Conservation (phyloP, 805 yeast species). For the Lipomyces anomalus region DNA sequence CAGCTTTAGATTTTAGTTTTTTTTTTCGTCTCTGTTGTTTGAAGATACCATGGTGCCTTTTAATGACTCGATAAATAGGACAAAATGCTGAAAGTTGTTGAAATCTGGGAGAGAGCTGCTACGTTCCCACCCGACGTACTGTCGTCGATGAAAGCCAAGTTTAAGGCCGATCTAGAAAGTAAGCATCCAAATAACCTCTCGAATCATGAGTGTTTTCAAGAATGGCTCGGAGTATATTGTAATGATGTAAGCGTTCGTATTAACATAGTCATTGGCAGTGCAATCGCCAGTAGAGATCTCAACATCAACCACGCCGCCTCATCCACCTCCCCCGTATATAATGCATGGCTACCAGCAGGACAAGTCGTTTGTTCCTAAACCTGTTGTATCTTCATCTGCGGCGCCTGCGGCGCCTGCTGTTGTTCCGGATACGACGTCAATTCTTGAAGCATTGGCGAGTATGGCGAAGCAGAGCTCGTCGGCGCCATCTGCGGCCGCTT, state of each 20-base stretch:
- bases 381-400: slow-evolving; percentile 11
- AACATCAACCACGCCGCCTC: slow-evolving; percentile 63
- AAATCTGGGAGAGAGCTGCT: slow-evolving; percentile 84
- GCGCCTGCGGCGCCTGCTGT: slow-evolving; percentile 25
- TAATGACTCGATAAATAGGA: too few species aligned
- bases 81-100: slow-evolving; percentile 77
- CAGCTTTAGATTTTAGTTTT: too few species aligned
- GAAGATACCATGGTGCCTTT: too few species aligned
- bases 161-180: slow-evolving; percentile 17
- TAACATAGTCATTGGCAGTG: not conserved
- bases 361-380: not conserved
- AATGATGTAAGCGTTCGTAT: too few species aligned
- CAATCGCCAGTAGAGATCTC: slow-evolving; percentile 25
- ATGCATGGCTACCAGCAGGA: slow-evolving; percentile 23
- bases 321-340: slow-evolving; percentile 46
- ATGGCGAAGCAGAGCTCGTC: slow-evolving; percentile 44
- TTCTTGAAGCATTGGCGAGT: slow-evolving; percentile 64
- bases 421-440: slow-evolving; percentile 51
- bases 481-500: slow-evolving; percentile 1
- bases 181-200: too few species aligned
- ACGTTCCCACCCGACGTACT: slow-evolving; percentile 63
- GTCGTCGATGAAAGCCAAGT: slow-evolving; percentile 41
- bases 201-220: too few species aligned
- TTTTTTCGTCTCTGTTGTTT: too few species aligned
- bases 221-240: too few species aligned